phyloP scores from a whole-genome alignment of 331 rosid genomes.

The Stylosanthes scabra region DNA sequence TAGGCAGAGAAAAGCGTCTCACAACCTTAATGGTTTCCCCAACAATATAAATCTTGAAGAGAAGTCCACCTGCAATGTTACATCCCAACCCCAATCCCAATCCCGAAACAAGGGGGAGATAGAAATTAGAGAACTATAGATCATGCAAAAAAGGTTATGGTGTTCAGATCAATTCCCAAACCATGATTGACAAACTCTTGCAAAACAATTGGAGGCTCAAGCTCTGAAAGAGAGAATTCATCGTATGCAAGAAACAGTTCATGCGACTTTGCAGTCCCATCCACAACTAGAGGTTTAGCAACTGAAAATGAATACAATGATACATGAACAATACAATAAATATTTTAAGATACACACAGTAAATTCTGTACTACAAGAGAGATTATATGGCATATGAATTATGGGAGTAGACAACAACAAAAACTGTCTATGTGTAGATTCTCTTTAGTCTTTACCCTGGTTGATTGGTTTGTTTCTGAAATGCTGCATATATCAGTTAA shows the following conservation, averaged over 20 bases:
- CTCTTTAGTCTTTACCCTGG: background rate
- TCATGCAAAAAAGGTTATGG: background rate
- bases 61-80: constrained; percentile 67
- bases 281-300: constrained; percentile 84
- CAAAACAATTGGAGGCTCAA: constrained; percentile 85
- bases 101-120: background rate
- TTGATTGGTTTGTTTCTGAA: too few relatives aligned
- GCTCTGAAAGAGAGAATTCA: constrained; percentile 74
- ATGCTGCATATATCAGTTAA: background rate
- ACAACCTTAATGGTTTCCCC: constrained; percentile 82
- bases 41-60: constrained; percentile 73
- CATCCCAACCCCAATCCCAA: background rate
- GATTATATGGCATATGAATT: constrained; percentile 17
- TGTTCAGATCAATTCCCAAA: constrained; percentile 45
- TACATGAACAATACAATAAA: constrained; percentile 26
- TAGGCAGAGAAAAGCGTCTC: constrained; percentile 88
- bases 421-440: background rate
- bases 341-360: constrained; percentile 21
- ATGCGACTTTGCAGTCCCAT: constrained; percentile 84
- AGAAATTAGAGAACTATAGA: background rate
- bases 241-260: constrained; percentile 84
- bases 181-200: constrained; percentile 96
- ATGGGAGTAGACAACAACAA: background rate
- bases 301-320: constrained; percentile 53
- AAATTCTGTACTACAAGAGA: background rate